Evolutionary conservation across 1,284 basidiomycete genomes (phyloP).

Genomic region (Puccinia triticina): DNA sequence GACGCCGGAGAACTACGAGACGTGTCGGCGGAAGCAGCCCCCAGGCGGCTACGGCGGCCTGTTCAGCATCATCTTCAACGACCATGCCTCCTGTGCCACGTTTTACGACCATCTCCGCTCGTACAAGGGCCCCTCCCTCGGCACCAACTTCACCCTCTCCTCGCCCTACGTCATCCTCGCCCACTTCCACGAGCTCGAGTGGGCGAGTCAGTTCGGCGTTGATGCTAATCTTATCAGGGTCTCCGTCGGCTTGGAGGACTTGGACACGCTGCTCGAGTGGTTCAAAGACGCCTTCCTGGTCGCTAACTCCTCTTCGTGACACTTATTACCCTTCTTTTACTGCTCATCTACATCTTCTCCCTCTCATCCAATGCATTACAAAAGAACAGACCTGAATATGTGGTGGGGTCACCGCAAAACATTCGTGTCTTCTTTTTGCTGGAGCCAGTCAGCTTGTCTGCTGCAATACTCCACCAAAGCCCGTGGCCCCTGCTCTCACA

Average conservation of each 20-base stretch:
- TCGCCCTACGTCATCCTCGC: conserved; percentile 92
- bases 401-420: too few relatives aligned
- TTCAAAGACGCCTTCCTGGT: conserved; percentile 72
- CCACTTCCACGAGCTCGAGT: conserved; percentile 86
- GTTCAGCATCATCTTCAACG: conserved; percentile 86
- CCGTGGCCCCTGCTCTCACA: too few relatives aligned
- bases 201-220: conserved; percentile 86
- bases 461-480: too few relatives aligned
- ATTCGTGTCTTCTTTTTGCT: too few relatives aligned
- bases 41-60: conserved; percentile 80
- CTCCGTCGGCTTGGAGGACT: conserved; percentile 86
- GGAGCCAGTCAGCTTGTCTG: too few relatives aligned
- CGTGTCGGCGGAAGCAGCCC: conserved; percentile 66
- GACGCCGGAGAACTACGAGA: conserved; percentile 74
- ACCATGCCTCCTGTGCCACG: conserved; percentile 69
- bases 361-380: neutral
- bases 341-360: neutral
- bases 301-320: neutral
- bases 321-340: neutral
- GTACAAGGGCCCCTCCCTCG: conserved; percentile 88
- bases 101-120: conserved; percentile 86
- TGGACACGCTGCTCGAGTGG: conserved; percentile 66
- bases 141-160: conserved; percentile 93
- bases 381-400: too few relatives aligned
- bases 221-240: conserved; percentile 82